Evolutionary conservation across 2,329 filamentous ascomycete species (phyloP), one percentile per base, ranked within the genome.

Genomic region (Lachnellula occidentalis): DNA sequence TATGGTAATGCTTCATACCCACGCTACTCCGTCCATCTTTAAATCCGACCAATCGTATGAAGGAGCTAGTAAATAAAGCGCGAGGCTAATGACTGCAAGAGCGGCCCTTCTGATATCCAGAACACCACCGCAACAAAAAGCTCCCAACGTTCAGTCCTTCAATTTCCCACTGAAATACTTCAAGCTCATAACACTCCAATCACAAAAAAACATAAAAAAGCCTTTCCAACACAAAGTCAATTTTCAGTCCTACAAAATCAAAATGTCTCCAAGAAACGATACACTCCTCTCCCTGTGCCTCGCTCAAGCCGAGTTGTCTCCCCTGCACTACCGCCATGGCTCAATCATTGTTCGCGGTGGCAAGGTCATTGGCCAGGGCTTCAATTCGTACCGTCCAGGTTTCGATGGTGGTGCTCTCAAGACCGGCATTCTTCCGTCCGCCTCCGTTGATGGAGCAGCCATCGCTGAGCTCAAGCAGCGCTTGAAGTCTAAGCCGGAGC

Each of bases 331-430:
- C 58, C 74, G 75, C 56, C 77, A 79, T 65, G 76, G 77, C 27
- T 71, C 72, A 45, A 73, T 80, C 60, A 69, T 79, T 55, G 75
- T 79, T 52, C 76, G 76, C 56, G 77, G 76, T 51, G 76, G 76
- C 50, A 80, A 80, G 61, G 71, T 80, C 59, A 75, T 80, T 57
- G 77, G 77, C 12, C 72, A 74, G 51, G 76, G 76, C 49, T 76
- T 73, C 70, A 80, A 80, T 61, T 74, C 76, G 62, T 73, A 74
- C 60, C 75, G 74, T 48, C 66, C 73, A 24, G 76, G 76, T 47
- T 80, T 74, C 62, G 71, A 79, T 55, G 74, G 76, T 37, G 75
- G 76, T 36, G 71, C 74, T 14, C 66, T 79, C 55, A 79, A 78
- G 71, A 73, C 73, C 24, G 76, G 77, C 17, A 64, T 65, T 21